A percentile compares a stretch with the other conserved stretches of the same genome.
Conservation (phyloP, 164 flowering plant genomes). For the Vitis rupestris region DNA sequence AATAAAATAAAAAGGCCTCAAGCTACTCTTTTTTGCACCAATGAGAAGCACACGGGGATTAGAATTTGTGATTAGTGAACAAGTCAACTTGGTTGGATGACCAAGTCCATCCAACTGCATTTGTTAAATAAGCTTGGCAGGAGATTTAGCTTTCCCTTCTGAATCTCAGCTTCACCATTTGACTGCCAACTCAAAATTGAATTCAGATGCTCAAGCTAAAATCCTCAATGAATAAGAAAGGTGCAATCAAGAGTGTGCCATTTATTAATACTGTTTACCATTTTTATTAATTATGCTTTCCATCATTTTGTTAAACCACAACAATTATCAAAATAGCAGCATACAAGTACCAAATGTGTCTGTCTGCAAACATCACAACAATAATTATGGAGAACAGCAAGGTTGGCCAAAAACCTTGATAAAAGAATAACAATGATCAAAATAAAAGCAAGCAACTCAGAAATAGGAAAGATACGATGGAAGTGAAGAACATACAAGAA, state of each 20-base stretch:
- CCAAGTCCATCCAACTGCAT: no score
- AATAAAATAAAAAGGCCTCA: not conserved
- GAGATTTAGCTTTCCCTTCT: no score
- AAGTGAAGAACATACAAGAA: conserved; percentile 20
- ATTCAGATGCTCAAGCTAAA: not conserved
- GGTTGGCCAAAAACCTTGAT: no score
- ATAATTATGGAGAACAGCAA: not conserved
- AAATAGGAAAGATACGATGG: not conserved
- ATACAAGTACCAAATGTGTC: not conserved
- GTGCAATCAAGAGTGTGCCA: not conserved
- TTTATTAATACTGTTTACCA: no score
- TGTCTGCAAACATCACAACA: not conserved
- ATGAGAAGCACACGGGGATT: no score
- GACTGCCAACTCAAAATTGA: not conserved
- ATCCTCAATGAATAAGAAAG: not conserved
- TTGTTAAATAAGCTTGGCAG: no score
- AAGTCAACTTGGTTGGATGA: not conserved
- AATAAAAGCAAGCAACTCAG: no score
- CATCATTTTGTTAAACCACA: not conserved
- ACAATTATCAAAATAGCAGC: not conserved
- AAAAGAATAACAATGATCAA: not conserved
- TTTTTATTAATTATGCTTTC: not conserved
- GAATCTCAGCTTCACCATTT: not conserved
- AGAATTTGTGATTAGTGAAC: not conserved
- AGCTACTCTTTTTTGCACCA: not conserved